Evolutionary conservation across 768 basidiomycete species (phyloP).

Genomic region (Daedaleopsis nitida): DNA sequence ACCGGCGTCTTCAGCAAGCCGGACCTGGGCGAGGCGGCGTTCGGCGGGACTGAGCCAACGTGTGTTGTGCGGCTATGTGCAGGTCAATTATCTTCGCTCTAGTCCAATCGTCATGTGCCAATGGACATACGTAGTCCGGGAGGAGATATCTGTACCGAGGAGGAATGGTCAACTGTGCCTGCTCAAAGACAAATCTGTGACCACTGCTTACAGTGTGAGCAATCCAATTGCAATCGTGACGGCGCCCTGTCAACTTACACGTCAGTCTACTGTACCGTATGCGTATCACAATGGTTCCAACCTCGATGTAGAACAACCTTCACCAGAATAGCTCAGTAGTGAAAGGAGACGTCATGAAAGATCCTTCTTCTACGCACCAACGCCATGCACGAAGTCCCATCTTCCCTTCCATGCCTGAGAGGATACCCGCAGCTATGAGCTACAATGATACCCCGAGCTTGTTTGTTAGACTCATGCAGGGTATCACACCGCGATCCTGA

Average conservation of each 20-base stretch:
- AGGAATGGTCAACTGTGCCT: not conserved
- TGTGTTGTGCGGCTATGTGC: constrained; percentile 57
- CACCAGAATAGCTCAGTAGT: not conserved
- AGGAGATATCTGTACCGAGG: constrained; percentile 48
- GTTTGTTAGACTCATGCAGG: not conserved
- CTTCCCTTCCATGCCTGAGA: constrained; percentile 67
- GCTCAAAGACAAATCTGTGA: not conserved
- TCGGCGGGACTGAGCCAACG: constrained; percentile 55
- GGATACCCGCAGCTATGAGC: constrained; percentile 74
- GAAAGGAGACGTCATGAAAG: not conserved
- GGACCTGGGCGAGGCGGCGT: constrained; percentile 60
- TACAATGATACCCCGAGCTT: constrained; percentile 23
- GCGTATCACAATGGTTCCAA: constrained; percentile 20
- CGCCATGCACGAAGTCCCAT: constrained; percentile 71
- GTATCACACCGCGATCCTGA: not conserved
- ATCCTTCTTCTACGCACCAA: constrained; percentile 45
- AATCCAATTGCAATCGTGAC: constrained; percentile 64
- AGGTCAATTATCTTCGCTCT: too few relatives aligned
- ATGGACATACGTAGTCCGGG: constrained; percentile 56
- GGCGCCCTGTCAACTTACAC: constrained; percentile 45
- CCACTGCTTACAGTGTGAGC: constrained; percentile 45
- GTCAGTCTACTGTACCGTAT: not conserved
- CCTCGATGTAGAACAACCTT: constrained; percentile 76
- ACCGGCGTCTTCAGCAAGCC: constrained; percentile 68
- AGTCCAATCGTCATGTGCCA: too few relatives aligned